Conservation (phyloP, 805 yeast genomes). For the Suhomyces sp. region DNA sequence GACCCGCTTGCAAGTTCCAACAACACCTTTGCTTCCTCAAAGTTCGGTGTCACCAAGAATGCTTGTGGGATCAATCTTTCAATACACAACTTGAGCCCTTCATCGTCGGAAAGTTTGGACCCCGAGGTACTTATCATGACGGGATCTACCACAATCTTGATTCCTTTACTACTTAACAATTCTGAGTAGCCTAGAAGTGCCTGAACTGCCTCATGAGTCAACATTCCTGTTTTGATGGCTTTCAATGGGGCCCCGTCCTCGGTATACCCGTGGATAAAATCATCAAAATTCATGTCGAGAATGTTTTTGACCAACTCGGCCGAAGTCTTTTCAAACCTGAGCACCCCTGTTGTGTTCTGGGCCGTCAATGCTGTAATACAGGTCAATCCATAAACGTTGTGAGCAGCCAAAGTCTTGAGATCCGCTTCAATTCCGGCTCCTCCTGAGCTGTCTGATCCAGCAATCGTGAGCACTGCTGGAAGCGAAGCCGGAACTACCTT, state of each 20-base stretch:
- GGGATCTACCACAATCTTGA: slow-evolving; percentile 68
- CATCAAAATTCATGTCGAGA: slow-evolving; percentile 54
- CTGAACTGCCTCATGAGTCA: slow-evolving; percentile 52
- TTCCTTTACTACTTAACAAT: slow-evolving; percentile 20
- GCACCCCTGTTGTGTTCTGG: slow-evolving; percentile 59
- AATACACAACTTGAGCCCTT: slow-evolving; percentile 44
- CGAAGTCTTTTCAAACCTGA: slow-evolving; percentile 43
- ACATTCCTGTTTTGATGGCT: slow-evolving; percentile 79
- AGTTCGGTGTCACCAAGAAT: slow-evolving; percentile 70
- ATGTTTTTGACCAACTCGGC: slow-evolving; percentile 44
- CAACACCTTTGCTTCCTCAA: slow-evolving; percentile 57
- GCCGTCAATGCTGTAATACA: slow-evolving; percentile 79
- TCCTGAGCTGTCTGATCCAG: slow-evolving; percentile 84
- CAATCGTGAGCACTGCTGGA: slow-evolving; percentile 36
- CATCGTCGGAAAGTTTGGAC: slow-evolving; percentile 47
- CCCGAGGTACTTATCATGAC: slow-evolving; percentile 86
- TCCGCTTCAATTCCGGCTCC: slow-evolving; percentile 95
- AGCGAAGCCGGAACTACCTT: neutral
- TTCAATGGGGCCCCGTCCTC: slow-evolving; percentile 36
- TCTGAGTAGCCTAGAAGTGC: slow-evolving; percentile 40
- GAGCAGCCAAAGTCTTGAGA: slow-evolving; percentile 71
- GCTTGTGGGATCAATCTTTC: slow-evolving; percentile 48
- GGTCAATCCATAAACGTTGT: slow-evolving; percentile 72
- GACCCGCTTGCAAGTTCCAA: slow-evolving; percentile 25
- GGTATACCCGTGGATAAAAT: slow-evolving; percentile 42